These are phyloP conservation scores for Fagus sylvatica DNA, from an alignment of 306 rosid genomes.

Conservation along the genomic window DNA sequence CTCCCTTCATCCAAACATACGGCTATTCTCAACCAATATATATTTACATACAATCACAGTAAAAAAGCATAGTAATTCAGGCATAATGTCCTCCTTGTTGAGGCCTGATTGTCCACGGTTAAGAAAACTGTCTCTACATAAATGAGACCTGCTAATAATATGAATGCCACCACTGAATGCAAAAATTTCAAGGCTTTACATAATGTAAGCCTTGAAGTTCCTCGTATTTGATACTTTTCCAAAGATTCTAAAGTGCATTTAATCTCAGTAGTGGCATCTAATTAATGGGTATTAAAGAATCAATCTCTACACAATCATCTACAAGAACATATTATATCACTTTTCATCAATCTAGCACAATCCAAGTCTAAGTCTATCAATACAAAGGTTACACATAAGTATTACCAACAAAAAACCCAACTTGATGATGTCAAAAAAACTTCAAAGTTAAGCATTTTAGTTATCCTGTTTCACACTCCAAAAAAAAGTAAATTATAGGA, in stretches of 20 bases:
- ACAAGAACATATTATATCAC: not conserved
- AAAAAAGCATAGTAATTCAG: not conserved
- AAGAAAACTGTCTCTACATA: not conserved
- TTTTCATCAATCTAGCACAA: not conserved
- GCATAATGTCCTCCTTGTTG: not conserved
- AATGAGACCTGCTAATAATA: not conserved
- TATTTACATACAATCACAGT: not conserved
- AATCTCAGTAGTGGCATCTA: not conserved
- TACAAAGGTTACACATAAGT: not conserved
- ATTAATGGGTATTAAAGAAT: not conserved
- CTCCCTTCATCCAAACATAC: too few relatives aligned
- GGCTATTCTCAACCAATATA: not conserved
- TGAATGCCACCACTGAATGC: not conserved
- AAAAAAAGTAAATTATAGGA: not conserved
- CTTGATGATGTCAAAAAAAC: not conserved
- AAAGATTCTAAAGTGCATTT: not conserved
- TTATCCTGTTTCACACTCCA: not conserved
- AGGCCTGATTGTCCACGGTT: not conserved
- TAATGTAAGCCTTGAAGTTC: not conserved
- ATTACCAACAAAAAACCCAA: not conserved
- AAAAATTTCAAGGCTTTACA: not conserved
- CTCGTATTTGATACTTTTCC: not conserved
- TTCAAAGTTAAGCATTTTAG: not conserved
- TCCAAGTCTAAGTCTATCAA: not conserved
- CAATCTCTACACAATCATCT: not conserved